Conservation (phyloP, 2,329 filamentous ascomycete species). For the Fusarium metavorans region DNA sequence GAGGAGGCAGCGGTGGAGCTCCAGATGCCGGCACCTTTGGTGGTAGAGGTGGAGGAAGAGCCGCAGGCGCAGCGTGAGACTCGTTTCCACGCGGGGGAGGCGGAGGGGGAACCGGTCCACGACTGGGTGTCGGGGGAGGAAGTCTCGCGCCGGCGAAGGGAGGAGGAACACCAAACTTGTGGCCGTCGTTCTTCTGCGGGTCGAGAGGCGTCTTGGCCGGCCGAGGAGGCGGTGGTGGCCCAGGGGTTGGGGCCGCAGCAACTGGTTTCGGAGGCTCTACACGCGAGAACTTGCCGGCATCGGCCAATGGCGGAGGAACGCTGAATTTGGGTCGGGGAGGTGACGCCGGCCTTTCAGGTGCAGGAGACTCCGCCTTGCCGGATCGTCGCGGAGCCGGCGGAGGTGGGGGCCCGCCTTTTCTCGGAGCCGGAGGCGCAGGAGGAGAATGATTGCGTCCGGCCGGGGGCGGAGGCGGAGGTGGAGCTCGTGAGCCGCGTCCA, state of each 20-base stretch:
- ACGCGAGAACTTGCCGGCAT: constrained; percentile 88
- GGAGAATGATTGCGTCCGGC: constrained; percentile 29
- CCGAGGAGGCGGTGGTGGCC: constrained; percentile 52
- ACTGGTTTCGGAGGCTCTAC: constrained; percentile 52
- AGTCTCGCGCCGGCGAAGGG: constrained; percentile 77
- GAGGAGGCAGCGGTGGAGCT: constrained; percentile 64
- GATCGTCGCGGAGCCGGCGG: constrained; percentile 68
- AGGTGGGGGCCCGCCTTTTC: constrained; percentile 48
- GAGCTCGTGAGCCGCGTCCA: constrained; percentile 47
- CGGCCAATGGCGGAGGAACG: constrained; percentile 87
- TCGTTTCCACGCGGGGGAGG: constrained; percentile 64
- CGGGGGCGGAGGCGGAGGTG: constrained; percentile 54
- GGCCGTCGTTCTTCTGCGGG: constrained; percentile 57
- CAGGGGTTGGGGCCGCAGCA: constrained; percentile 45
- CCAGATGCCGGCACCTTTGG: constrained; percentile 60
- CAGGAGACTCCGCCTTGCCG: constrained; percentile 60
- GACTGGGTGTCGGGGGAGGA: constrained; percentile 82
- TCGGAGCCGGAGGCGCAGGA: constrained; percentile 46
- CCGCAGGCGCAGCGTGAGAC: constrained; percentile 45
- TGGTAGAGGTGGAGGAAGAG: constrained; percentile 58
- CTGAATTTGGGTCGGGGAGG: constrained; percentile 78
- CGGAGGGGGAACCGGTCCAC: constrained; percentile 78
- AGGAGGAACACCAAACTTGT: constrained; percentile 82
- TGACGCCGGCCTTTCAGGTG: constrained; percentile 77
- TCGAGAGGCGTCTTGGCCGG: constrained; percentile 80